Conservation (phyloP, 257 asterid species). For the Salvia miltiorrhiza region DNA sequence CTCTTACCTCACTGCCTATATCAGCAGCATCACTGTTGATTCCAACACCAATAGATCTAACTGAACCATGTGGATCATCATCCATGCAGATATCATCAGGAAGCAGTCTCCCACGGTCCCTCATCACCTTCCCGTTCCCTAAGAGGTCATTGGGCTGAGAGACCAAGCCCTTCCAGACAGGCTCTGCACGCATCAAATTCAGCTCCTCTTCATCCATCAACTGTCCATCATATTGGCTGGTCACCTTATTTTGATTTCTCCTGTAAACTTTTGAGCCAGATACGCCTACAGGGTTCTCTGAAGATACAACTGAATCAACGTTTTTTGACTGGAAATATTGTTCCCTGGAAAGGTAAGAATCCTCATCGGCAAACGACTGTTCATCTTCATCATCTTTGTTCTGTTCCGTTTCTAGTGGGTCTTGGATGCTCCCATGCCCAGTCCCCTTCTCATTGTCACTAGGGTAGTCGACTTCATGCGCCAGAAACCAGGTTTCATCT, state of each 20-base stretch:
- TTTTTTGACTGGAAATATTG: constrained; percentile 64
- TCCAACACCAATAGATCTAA: constrained; percentile 97
- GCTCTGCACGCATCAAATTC: constrained; percentile 70
- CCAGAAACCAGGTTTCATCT: constrained; percentile 96
- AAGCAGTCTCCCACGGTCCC: constrained; percentile 54
- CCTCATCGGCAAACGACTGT: constrained; percentile 89
- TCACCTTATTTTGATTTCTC: constrained; percentile 43
- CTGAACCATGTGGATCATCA: constrained; percentile 92
- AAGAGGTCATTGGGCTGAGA: constrained; percentile 66
- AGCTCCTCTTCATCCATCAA: constrained; percentile 82
- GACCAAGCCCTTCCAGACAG: constrained; percentile 93
- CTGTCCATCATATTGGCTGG: constrained; percentile 68
- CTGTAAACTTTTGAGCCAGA: constrained; percentile 43
- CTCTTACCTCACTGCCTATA: constrained; percentile 83
- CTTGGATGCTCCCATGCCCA: constrained; percentile 71
- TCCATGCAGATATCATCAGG: constrained; percentile 67
- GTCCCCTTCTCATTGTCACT: constrained; percentile 94
- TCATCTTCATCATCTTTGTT: constrained; percentile 76
- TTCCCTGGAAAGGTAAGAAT: constrained; percentile 87
- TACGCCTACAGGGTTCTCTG: constrained; percentile 51
- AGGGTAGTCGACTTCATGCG: constrained; percentile 95
- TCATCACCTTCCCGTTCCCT: constrained; percentile 53
- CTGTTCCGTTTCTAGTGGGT: constrained; percentile 64
- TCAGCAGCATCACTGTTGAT: constrained; percentile 93
- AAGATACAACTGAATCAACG: constrained; percentile 52